These are phyloP conservation scores for Zygosaccharomyces lentus DNA, from an alignment of 805 yeast species.

Conservation along the genomic window DNA sequence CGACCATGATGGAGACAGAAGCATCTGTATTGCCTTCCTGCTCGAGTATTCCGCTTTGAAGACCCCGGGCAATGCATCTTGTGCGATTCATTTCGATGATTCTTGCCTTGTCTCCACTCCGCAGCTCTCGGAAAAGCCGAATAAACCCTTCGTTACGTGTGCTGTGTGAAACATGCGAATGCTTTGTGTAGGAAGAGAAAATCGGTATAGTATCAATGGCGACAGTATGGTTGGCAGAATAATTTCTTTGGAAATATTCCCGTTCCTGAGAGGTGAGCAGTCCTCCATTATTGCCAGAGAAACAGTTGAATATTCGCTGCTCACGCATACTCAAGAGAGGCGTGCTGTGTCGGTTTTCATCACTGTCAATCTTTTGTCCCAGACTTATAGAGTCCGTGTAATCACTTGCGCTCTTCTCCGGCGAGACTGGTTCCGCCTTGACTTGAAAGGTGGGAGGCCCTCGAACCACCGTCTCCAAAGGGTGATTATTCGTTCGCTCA, in stretches of 20 bases:
- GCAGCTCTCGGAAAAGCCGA: conserved; percentile 15
- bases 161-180: conserved; percentile 20
- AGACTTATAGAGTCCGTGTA: conserved; percentile 6
- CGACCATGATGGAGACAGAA: background rate
- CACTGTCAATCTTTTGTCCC: conserved; percentile 14
- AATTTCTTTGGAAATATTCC: conserved; percentile 21
- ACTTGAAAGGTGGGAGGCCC: background rate
- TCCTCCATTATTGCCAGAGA: conserved; percentile 10
- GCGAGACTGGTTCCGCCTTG: conserved; percentile 5
- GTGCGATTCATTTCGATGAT: conserved; percentile 29
- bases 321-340: background rate
- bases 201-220: conserved; percentile 27
- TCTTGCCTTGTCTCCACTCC: conserved; percentile 12
- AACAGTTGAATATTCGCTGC: background rate
- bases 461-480: no score
- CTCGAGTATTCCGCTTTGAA: conserved; percentile 13
- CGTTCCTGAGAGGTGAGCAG: conserved; percentile 21
- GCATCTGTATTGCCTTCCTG: background rate
- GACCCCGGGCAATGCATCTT: conserved; percentile 25
- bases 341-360: conserved; percentile 7
- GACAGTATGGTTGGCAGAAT: conserved; percentile 20
- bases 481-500: no score
- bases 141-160: conserved; percentile 12
- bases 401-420: conserved; percentile 8
- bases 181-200: conserved; percentile 11